Base-by-base conservation (phyloP, 805 yeast genomes). In the Soucietia sequanensis region DNA sequence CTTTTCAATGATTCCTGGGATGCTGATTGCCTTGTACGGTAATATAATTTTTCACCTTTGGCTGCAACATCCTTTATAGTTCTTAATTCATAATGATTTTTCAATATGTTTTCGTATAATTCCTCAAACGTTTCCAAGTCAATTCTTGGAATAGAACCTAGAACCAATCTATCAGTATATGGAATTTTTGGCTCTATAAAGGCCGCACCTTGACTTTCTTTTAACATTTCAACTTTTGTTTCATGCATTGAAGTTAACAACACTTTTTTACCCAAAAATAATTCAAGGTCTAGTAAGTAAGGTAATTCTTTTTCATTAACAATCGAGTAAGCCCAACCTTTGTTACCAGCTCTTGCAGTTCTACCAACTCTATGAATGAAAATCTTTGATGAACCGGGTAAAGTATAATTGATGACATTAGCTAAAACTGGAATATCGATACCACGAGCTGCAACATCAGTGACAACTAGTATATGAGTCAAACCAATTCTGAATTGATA, bases 361-460 rank as follows among this genome's bases (percentile, higher is more conserved):
- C 99, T 82, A 60, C 99, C 99, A 30, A 93, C 98, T 65, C 99
- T 80, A 64, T 93, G 99, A 37, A 93, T 77, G 61, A 93, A 93
- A 39, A 91, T 84, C 61, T 95, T 93, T 4, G 97, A 88, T 1
- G 95, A 82, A 1, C 88, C 84, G 8, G 98, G 98, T 41, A 93
- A 70, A 1, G 96, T 80, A 60, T 77, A 93, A 59, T 93, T 93
- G 47, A 93, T 75, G 34, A 93, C 99, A 54, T 95, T 90, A 5
- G 98, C 96, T 54, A 93, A 75, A 37, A 93, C 81, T 0, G 99
- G 99, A 46, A 93, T 87, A 78, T 95, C 99, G 42, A 93, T 89
- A 80, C 99, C 99, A 70, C 99, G 82, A 2, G 99, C 99, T 17
- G 96, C 96, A 44, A 87, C 98, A 70, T 93, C 99, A 1, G 99